phyloP scores from a whole-genome alignment of 768 basidiomycete species.

The Phlegmacium glaucopus region DNA sequence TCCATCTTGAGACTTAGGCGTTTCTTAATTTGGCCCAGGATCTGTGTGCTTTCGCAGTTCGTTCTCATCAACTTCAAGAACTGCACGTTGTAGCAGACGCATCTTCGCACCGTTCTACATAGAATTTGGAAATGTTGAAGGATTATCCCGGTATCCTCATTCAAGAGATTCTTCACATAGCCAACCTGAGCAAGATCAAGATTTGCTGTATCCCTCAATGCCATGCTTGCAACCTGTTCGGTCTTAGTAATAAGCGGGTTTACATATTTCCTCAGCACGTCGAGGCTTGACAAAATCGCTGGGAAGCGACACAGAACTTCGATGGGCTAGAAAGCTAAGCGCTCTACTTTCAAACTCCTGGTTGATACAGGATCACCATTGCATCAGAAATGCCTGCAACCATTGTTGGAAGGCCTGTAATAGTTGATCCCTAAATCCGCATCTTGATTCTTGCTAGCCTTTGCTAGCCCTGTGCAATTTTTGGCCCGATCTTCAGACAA shows the following conservation, averaged over 20 bases:
- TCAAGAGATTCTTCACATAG: constrained; percentile 67
- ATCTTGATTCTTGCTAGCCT: no score
- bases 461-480: constrained; percentile 60
- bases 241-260: constrained; percentile 15
- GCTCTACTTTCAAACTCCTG: constrained; percentile 49
- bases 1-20: not conserved
- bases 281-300: constrained; percentile 52
- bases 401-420: constrained; percentile 39
- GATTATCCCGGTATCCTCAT: constrained; percentile 65
- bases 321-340: constrained; percentile 43
- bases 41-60: not conserved
- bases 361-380: constrained; percentile 47
- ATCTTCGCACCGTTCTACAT: constrained; percentile 62
- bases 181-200: constrained; percentile 49
- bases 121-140: constrained; percentile 59
- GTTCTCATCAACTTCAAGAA: constrained; percentile 39
- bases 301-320: constrained; percentile 42
- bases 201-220: constrained; percentile 31
- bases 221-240: constrained; percentile 11
- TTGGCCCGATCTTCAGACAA: constrained; percentile 41
- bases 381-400: constrained; percentile 41
- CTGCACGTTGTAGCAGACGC: constrained; percentile 50
- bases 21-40: not conserved
- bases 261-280: constrained; percentile 57
- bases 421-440: constrained; percentile 59